phyloP scores from a whole-genome alignment of 169 alveolate genomes.

The Babesia caballi region DNA sequence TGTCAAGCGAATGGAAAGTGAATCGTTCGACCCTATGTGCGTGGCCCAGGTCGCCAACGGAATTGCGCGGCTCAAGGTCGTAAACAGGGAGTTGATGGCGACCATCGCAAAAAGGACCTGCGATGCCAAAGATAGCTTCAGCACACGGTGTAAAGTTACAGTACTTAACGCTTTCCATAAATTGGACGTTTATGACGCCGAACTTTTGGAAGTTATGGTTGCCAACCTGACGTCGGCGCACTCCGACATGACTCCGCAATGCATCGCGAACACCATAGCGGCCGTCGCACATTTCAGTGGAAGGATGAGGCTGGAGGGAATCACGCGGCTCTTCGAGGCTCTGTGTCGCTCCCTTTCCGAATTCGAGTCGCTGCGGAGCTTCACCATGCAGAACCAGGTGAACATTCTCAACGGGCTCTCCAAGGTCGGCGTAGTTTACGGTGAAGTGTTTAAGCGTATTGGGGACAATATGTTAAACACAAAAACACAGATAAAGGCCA shows the following conservation, averaged over 20 bases:
- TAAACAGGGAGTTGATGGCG: conserved; percentile 16
- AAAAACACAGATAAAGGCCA: not conserved
- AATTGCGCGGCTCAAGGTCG: conserved; percentile 7
- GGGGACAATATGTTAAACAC: not conserved
- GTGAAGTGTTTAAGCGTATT: not conserved
- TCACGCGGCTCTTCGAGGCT: conserved; percentile 25
- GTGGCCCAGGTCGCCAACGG: conserved; percentile 63
- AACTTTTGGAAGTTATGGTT: conserved; percentile 2
- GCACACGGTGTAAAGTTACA: conserved; percentile 39
- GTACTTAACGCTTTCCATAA: conserved; percentile 47
- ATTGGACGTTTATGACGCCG: not conserved
- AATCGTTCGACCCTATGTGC: conserved; percentile 34
- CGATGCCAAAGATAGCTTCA: not conserved
- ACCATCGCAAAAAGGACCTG: conserved; percentile 10
- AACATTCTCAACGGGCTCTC: conserved; percentile 60
- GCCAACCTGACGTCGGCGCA: conserved; percentile 3
- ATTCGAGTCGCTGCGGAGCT: not conserved
- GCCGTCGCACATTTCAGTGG: conserved; percentile 47
- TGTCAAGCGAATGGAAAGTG: conserved; percentile 13
- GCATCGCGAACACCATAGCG: conserved; percentile 54
- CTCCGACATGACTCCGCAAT: conserved; percentile 60
- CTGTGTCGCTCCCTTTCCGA: not conserved
- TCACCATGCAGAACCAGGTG: conserved; percentile 55
- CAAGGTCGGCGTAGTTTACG: conserved; percentile 14
- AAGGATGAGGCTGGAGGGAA: not conserved